Percentiles rank a stretch among this genome's conserved stretches.
Conservation (phyloP, 2,329 filamentous ascomycete genomes). For the Parastagonospora nodorum region DNA sequence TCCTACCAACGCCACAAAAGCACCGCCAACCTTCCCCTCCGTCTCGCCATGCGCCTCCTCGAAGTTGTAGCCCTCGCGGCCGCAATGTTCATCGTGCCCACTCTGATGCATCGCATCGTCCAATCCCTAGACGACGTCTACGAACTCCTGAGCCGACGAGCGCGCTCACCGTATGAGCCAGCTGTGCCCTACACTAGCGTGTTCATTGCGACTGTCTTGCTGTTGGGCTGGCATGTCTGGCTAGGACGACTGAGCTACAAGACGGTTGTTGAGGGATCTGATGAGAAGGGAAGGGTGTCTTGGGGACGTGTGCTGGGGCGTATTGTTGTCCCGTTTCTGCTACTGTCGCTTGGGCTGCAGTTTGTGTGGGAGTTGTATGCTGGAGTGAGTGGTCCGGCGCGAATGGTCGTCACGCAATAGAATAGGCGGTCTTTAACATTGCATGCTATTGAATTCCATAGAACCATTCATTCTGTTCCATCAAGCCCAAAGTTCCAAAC, state of each 20-base stretch:
- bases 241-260: constrained; percentile 16
- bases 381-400: too few relatives aligned
- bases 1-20: neutral
- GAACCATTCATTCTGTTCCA: too few relatives aligned
- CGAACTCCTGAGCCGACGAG: constrained; percentile 18
- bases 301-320: constrained; percentile 17
- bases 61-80: constrained; percentile 13
- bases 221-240: constrained; percentile 22
- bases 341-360: constrained; percentile 7
- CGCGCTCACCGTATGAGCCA: constrained; percentile 15
- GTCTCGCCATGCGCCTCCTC: constrained; percentile 14
- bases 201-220: constrained; percentile 3
- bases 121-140: constrained; percentile 16
- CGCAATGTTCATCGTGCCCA: constrained; percentile 19
- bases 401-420: too few relatives aligned
- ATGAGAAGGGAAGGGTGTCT: neutral
- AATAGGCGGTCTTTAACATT: too few relatives aligned
- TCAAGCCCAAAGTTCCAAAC: too few relatives aligned
- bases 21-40: neutral
- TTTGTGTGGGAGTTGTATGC: constrained; percentile 1
- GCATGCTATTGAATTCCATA: neutral
- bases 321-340: constrained; percentile 10
- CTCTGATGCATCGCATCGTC: constrained; percentile 18
- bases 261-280: constrained; percentile 8
- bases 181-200: constrained; percentile 1